These are phyloP conservation scores for Syncephalastrum monosporum DNA, from an alignment of 371 early-diverging fungal species.

Conservation along the genomic window DNA sequence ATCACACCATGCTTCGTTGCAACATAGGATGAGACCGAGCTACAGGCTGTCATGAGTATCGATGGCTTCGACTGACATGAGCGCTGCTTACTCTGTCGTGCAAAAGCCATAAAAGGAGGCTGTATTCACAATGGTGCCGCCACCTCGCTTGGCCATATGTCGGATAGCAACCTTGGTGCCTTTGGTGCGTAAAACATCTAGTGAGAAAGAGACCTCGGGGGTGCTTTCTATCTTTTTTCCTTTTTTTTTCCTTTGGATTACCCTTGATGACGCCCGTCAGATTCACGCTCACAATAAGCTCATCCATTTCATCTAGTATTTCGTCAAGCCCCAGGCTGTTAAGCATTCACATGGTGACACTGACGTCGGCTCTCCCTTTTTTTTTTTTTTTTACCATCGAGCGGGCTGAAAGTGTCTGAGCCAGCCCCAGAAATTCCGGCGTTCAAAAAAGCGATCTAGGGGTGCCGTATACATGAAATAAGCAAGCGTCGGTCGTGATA, in stretches of 20 bases:
- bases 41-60: neutral
- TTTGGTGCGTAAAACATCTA: conserved; percentile 4
- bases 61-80: neutral
- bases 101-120: conserved; percentile 30
- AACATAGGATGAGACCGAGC: conserved; percentile 7
- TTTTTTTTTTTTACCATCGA: conserved; percentile 21
- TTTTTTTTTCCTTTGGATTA: neutral
- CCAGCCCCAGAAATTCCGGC: conserved; percentile 24
- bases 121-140: conserved; percentile 45
- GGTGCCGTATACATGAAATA: too few relatives aligned
- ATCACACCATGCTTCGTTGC: conserved; percentile 21
- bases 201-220: neutral
- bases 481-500: neutral
- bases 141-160: conserved; percentile 29
- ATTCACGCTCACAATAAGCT: conserved; percentile 62
- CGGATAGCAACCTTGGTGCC: conserved; percentile 34
- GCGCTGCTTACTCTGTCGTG: conserved; percentile 4
- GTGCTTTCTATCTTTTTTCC: neutral
- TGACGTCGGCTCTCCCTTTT: neutral
- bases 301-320: conserved; percentile 18
- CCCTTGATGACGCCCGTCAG: conserved; percentile 59
- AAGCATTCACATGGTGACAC: neutral
- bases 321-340: neutral
- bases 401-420: conserved; percentile 19
- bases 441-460: conserved; percentile 12